A percentile compares a stretch with the other conserved stretches of the same genome.
phyloP scores from a whole-genome alignment of 495 filamentous ascomycete species.

The Neurospora discreta region DNA sequence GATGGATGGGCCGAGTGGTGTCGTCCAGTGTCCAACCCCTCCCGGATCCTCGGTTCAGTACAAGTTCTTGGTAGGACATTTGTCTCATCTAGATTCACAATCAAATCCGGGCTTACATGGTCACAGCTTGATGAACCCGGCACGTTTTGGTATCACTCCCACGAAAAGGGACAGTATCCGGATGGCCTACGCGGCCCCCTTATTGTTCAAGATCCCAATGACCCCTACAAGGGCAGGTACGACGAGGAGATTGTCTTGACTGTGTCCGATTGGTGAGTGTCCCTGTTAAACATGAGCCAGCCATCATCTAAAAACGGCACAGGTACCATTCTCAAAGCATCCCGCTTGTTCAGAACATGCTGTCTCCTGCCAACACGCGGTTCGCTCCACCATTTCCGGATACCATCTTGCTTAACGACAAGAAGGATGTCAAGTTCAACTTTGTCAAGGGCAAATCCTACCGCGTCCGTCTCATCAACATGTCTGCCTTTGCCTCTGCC shows the following conservation, averaged over 20 bases:
- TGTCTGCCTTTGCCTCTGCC: constrained; percentile 49
- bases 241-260: constrained; percentile 50
- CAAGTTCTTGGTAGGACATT: constrained; percentile 49
- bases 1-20: constrained; percentile 66
- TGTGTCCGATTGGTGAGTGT: constrained; percentile 52
- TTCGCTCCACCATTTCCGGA: constrained; percentile 52
- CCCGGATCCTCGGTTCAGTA: constrained; percentile 54
- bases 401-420: constrained; percentile 56
- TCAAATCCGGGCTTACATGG: constrained; percentile 2
- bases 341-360: constrained; percentile 40
- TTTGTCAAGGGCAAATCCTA: constrained; percentile 67
- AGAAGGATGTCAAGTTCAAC: constrained; percentile 40
- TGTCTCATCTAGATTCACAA: neutral
- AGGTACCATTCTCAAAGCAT: constrained; percentile 53
- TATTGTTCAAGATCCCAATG: constrained; percentile 56
- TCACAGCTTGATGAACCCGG: constrained; percentile 49
- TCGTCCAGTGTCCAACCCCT: constrained; percentile 59
- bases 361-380: constrained; percentile 38
- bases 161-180: constrained; percentile 59
- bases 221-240: constrained; percentile 52
- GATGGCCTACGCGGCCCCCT: constrained; percentile 66
- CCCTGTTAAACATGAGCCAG: constrained; percentile 16
- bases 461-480: constrained; percentile 62
- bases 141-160: constrained; percentile 80
- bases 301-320: constrained; percentile 28